Conservation (phyloP, 139 green algal genomes). For the Klebsormidium nitens region DNA sequence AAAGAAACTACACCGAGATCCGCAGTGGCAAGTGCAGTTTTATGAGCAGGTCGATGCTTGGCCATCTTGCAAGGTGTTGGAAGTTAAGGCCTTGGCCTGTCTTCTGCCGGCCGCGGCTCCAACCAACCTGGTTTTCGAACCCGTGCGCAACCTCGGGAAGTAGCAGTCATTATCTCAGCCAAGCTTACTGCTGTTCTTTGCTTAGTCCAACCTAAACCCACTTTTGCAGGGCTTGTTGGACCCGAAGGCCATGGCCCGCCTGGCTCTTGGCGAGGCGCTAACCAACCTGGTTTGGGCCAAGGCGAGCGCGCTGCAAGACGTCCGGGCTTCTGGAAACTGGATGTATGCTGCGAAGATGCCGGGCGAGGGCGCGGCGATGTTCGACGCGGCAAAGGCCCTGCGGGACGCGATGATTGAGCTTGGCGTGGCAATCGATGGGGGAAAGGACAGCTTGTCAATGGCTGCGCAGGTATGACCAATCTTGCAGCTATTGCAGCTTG, state of each 20-base stretch:
- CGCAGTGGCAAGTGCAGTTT: too few species aligned
- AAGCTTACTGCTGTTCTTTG: too few species aligned
- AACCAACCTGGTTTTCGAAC: too few species aligned
- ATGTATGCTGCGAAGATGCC: slow-evolving; percentile 99
- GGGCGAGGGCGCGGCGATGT: slow-evolving; percentile 90
- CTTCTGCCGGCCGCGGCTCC: too few species aligned
- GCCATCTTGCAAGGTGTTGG: too few species aligned
- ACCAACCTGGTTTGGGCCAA: slow-evolving; percentile 86
- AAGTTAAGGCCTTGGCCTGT: too few species aligned
- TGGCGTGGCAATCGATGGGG: slow-evolving; percentile 87
- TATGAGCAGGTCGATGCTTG: too few species aligned
- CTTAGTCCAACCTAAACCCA: too few species aligned
- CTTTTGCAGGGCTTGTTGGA: slow-evolving; percentile 73
- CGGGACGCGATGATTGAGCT: slow-evolving; percentile 77
- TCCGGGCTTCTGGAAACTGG: slow-evolving; percentile 97
- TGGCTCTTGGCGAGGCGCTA: slow-evolving; percentile 88
- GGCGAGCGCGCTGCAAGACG: slow-evolving; percentile 58
- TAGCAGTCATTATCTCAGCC: too few species aligned
- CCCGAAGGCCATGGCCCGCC: slow-evolving; percentile 85
- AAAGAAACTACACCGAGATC: too few species aligned
- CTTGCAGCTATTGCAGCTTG: slow-evolving; percentile 38
- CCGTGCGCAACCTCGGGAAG: too few species aligned
- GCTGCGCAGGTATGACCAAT: slow-evolving; percentile 66
- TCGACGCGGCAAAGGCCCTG: slow-evolving; percentile 77
- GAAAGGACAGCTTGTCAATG: slow-evolving; percentile 98